Percentiles rank a stretch among this genome's conserved stretches.
These are phyloP conservation scores for Gonapodya prolifera DNA, from an alignment of 192 early-diverging fungal genomes.

Conservation along the genomic window DNA sequence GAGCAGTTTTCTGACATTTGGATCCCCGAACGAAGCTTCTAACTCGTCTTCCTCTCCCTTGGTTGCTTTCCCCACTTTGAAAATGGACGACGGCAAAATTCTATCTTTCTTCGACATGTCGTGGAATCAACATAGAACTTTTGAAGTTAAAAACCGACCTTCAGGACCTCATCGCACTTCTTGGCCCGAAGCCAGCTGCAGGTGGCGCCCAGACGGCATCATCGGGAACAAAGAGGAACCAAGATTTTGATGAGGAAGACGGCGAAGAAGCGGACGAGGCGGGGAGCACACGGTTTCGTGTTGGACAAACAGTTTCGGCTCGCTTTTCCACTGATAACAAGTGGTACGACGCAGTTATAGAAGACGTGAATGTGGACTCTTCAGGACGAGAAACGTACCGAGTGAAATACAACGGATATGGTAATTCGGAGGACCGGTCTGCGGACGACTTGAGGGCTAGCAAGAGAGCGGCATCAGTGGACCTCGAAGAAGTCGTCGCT, in stretches of 20 bases:
- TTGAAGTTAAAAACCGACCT: background rate
- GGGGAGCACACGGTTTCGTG: background rate
- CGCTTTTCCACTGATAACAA: background rate
- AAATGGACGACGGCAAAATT: too few relatives aligned
- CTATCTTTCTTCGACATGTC: too few relatives aligned
- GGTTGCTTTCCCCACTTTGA: too few relatives aligned
- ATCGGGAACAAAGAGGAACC: background rate
- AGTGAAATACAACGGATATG: background rate
- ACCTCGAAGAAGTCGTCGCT: background rate
- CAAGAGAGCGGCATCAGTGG: background rate
- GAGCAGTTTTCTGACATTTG: too few relatives aligned
- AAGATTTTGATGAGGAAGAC: background rate
- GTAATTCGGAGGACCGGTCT: background rate
- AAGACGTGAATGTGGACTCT: background rate
- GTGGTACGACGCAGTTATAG: conserved; percentile 1
- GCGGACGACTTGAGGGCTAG: background rate
- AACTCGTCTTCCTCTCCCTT: too few relatives aligned
- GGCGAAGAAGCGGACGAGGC: background rate
- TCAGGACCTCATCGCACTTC: background rate
- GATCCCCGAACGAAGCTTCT: too few relatives aligned
- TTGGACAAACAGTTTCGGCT: background rate
- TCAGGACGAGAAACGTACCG: background rate
- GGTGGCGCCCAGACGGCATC: background rate
- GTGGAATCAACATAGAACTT: too few relatives aligned
- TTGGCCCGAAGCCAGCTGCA: background rate